phyloP scores from a whole-genome alignment of 306 rosid genomes.

The Ormosia semicastrata region DNA sequence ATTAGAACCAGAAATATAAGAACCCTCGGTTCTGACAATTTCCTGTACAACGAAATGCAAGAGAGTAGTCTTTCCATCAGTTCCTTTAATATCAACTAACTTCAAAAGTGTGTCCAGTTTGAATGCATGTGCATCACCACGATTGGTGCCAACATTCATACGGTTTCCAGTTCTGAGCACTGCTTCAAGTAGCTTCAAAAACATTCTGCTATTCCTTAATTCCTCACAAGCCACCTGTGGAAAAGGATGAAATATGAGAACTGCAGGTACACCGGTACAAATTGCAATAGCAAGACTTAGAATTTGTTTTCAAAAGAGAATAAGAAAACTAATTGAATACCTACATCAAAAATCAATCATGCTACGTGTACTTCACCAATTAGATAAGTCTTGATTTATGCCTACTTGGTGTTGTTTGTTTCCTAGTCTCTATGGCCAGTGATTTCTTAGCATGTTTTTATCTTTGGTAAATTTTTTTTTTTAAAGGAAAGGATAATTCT shows the following conservation, averaged over 20 bases:
- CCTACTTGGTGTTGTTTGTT: background rate
- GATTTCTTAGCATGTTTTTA: background rate
- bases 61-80: constrained; percentile 82
- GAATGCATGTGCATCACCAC: constrained; percentile 92
- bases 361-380: background rate
- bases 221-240: constrained; percentile 77
- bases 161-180: constrained; percentile 92
- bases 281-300: background rate
- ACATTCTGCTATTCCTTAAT: constrained; percentile 72
- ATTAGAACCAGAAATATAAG: constrained; percentile 46
- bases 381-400: background rate
- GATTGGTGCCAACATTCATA: constrained; percentile 90
- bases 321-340: background rate
- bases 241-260: constrained; percentile 22
- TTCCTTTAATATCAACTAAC: constrained; percentile 82
- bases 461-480: too few species aligned
- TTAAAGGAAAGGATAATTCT: background rate
- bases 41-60: constrained; percentile 92
- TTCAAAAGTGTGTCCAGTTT: constrained; percentile 89
- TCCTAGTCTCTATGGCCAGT: background rate
- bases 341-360: background rate
- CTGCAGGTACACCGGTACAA: background rate
- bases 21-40: constrained; percentile 82
- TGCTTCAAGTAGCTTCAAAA: constrained; percentile 86
- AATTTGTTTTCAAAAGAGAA: background rate